Percentiles rank a stretch among this genome's conserved stretches.
Evolutionary conservation across 2,329 filamentous ascomycete species (phyloP).

Genomic region (Aureobasidium sp.): DNA sequence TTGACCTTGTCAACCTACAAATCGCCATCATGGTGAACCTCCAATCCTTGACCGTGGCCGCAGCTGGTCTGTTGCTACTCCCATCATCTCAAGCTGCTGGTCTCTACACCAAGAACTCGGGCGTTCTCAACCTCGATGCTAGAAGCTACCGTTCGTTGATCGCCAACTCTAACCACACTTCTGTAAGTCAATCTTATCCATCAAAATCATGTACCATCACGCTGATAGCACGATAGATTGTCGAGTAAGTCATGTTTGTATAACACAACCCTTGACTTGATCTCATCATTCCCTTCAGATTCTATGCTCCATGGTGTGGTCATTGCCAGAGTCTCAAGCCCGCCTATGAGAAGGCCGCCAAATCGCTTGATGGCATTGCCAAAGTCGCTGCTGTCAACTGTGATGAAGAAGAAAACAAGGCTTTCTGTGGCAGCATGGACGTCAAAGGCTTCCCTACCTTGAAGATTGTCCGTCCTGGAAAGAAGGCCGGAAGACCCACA

Average conservation of each 20-base stretch:
- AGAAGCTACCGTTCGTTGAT: constrained; percentile 78
- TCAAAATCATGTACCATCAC: not conserved
- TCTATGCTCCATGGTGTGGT: constrained; percentile 96
- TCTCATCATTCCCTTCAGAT: constrained; percentile 37
- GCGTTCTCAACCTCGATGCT: constrained; percentile 72
- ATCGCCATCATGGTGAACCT: constrained; percentile 15
- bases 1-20: not conserved
- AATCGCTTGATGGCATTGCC: constrained; percentile 79
- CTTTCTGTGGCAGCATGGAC: constrained; percentile 74
- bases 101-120: constrained; percentile 78
- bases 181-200: constrained; percentile 48
- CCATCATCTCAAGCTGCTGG: constrained; percentile 59
- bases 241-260: constrained; percentile 28
- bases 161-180: constrained; percentile 81
- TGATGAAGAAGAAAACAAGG: constrained; percentile 88
- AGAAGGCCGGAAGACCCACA: constrained; percentile 68
- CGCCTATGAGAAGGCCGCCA: constrained; percentile 88
- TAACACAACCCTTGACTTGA: not conserved
- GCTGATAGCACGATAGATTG: constrained; percentile 24
- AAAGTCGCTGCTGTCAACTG: constrained; percentile 94
- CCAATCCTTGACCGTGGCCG: constrained; percentile 39
- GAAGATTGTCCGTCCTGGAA: constrained; percentile 82
- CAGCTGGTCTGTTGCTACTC: constrained; percentile 56
- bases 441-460: constrained; percentile 92
- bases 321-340: constrained; percentile 96